Conservation (phyloP, 2,329 filamentous ascomycete species). For the Colletotrichum incanum region DNA sequence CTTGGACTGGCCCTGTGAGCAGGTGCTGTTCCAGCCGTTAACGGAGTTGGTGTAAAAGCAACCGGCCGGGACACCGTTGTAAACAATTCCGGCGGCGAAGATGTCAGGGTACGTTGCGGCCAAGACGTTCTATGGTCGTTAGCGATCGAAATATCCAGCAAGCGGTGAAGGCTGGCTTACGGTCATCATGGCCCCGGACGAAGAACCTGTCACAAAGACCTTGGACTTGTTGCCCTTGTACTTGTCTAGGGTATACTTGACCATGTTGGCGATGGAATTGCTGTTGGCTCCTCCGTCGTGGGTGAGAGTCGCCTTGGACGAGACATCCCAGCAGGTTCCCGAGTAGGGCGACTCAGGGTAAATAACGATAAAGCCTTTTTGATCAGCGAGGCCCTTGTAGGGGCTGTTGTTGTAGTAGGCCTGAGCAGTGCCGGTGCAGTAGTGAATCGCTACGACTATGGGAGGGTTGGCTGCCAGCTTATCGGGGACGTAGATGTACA, state of each 20-base stretch:
- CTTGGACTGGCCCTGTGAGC: conserved; percentile 65
- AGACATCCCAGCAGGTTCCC: conserved; percentile 73
- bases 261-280: conserved; percentile 69
- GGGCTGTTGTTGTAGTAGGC: conserved; percentile 66
- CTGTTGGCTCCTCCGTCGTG: conserved; percentile 68
- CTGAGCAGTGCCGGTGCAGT: conserved; percentile 69
- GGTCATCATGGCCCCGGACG: conserved; percentile 43
- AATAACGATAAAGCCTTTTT: conserved; percentile 69
- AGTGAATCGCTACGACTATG: conserved; percentile 70
- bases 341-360: conserved; percentile 60
- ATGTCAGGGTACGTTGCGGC: conserved; percentile 69
- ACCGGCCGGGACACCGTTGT: conserved; percentile 69
- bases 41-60: conserved; percentile 64
- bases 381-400: conserved; percentile 68
- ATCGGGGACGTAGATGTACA: conserved; percentile 52
- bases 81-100: conserved; percentile 66
- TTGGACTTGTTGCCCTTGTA: conserved; percentile 64
- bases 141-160: not conserved
- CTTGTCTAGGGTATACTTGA: conserved; percentile 62
- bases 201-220: conserved; percentile 64
- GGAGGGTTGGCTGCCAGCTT: conserved; percentile 57
- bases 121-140: conserved; percentile 57
- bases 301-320: conserved; percentile 64
- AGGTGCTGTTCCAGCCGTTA: conserved; percentile 69
- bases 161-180: conserved; percentile 2